These are phyloP conservation scores for Zoysia matrella DNA, from an alignment of 202 grass and related monocot species.

Conservation along the genomic window DNA sequence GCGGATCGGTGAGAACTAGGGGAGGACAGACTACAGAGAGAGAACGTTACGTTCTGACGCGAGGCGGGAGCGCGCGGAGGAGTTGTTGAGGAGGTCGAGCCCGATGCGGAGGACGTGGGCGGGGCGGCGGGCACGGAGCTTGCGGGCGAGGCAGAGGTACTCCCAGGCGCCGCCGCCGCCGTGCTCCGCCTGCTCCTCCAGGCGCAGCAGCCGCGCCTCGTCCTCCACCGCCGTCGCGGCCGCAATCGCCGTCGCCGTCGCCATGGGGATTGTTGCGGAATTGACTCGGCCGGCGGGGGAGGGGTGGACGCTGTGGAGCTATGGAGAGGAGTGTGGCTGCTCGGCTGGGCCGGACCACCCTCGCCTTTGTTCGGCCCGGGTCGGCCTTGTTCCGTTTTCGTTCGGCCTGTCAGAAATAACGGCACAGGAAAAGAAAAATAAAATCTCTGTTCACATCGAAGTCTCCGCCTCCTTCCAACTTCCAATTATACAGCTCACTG, in stretches of 20 bases:
- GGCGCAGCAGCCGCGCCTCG: slow-evolving; percentile 61
- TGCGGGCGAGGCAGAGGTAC: slow-evolving; percentile 87
- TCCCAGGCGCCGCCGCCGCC: slow-evolving; percentile 95
- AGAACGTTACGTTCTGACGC: slow-evolving; percentile 68
- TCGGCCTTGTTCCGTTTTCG: not conserved
- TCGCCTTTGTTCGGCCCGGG: not conserved
- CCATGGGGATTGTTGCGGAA: slow-evolving; percentile 1
- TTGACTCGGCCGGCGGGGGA: slow-evolving; percentile 22
- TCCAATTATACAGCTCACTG: too few relatives aligned
- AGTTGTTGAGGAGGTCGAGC: slow-evolving; percentile 83
- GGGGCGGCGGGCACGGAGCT: slow-evolving; percentile 78
- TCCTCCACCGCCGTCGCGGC: slow-evolving; percentile 66
- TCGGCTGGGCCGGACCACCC: not conserved
- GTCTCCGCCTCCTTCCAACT: slow-evolving; percentile 30
- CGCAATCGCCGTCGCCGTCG: slow-evolving; percentile 27
- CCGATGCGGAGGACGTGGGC: slow-evolving; percentile 77
- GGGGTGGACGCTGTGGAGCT: not conserved
- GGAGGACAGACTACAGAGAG: not conserved
- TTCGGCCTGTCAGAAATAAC: not conserved
- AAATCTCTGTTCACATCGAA: slow-evolving; percentile 30
- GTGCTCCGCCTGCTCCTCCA: slow-evolving; percentile 85
- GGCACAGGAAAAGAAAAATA: too few relatives aligned
- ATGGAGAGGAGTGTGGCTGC: not conserved
- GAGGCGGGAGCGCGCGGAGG: slow-evolving; percentile 75
- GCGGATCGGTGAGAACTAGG: not conserved